Conservation (phyloP, 305 asterid species). For the Ilex paraguariensis region DNA sequence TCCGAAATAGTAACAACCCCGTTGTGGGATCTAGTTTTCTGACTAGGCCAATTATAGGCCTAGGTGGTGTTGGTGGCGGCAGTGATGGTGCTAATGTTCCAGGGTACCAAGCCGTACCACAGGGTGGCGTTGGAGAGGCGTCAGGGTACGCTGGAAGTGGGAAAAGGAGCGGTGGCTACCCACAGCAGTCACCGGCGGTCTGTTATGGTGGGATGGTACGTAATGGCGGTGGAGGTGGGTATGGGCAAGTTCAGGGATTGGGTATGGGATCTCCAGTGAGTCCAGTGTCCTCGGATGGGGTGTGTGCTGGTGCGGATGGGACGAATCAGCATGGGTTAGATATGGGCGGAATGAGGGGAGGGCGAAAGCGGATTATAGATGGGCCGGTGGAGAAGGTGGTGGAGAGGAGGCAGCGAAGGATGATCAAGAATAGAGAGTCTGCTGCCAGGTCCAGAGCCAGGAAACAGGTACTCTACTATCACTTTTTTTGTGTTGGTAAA, state of each 20-base stretch:
- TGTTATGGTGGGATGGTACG: constrained; percentile 49
- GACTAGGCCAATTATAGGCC: constrained; percentile 36
- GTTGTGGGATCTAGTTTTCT: constrained; percentile 22
- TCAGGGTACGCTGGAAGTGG: constrained; percentile 25
- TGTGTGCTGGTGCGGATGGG: constrained; percentile 38
- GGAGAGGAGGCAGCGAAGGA: constrained; percentile 74
- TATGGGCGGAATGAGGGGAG: constrained; percentile 31
- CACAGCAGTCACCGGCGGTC: constrained; percentile 19
- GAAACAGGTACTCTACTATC: constrained; percentile 2
- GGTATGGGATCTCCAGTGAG: constrained; percentile 65
- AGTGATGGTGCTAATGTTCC: constrained; percentile 11
- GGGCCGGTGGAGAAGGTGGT: constrained; percentile 78
- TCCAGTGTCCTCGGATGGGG: constrained; percentile 59
- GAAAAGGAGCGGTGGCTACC: constrained; percentile 37
- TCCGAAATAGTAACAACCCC: constrained; percentile 29
- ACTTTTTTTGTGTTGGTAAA: too few relatives aligned
- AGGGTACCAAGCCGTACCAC: constrained; percentile 30
- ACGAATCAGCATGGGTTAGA: constrained; percentile 47
- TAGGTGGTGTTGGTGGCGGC: constrained; percentile 12
- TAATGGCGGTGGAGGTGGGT: constrained; percentile 46
- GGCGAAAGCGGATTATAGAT: constrained; percentile 40
- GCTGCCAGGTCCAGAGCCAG: constrained; percentile 72
- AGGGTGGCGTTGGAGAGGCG: constrained; percentile 32
- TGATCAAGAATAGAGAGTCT: constrained; percentile 88
- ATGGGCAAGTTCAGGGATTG: constrained; percentile 35